Percentiles rank a stretch among this genome's conserved stretches.
These are phyloP conservation scores for Salicornia ramosissima DNA, from an alignment of 148 eudicot genomes.

Conservation along the genomic window DNA sequence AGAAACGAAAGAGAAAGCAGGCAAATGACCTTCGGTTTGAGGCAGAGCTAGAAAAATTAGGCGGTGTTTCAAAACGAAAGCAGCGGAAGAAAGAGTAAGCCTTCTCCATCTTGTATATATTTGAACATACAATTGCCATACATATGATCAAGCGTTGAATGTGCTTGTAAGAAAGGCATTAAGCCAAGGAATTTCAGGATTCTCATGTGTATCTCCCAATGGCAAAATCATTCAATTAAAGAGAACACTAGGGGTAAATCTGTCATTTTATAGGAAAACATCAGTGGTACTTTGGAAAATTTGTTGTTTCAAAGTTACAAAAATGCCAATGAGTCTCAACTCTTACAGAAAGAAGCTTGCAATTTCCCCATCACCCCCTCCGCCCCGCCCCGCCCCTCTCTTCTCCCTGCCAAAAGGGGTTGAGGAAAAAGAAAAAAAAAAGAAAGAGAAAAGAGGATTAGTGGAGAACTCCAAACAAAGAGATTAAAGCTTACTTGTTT, in stretches of 20 bases:
- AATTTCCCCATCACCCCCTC: too few species aligned
- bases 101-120: constrained; percentile 3
- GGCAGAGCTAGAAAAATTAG: constrained; percentile 40
- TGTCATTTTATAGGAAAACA: too few species aligned
- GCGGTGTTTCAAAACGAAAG: constrained; percentile 44
- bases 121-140: not conserved
- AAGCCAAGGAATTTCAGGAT: too few species aligned
- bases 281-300: too few species aligned
- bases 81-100: constrained; percentile 84
- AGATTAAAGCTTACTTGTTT: not conserved
- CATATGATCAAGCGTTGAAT: not conserved
- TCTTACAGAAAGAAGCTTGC: too few species aligned
- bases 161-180: not conserved
- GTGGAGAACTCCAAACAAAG: not conserved
- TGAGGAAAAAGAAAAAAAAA: not conserved
- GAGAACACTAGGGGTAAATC: too few species aligned
- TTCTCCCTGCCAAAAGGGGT: too few species aligned
- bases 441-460: not conserved
- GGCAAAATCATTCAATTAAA: too few species aligned
- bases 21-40: constrained; percentile 74
- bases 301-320: too few species aligned
- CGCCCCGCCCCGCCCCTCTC: too few species aligned
- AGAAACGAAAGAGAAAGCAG: constrained; percentile 58
- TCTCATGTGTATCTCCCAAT: too few species aligned
- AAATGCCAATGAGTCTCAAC: too few species aligned